Evolutionary conservation across 805 yeast genomes (phyloP), one percentile per base, ranked within the genome.

Genomic region (Kregervanrija pseudodelftensis): DNA sequence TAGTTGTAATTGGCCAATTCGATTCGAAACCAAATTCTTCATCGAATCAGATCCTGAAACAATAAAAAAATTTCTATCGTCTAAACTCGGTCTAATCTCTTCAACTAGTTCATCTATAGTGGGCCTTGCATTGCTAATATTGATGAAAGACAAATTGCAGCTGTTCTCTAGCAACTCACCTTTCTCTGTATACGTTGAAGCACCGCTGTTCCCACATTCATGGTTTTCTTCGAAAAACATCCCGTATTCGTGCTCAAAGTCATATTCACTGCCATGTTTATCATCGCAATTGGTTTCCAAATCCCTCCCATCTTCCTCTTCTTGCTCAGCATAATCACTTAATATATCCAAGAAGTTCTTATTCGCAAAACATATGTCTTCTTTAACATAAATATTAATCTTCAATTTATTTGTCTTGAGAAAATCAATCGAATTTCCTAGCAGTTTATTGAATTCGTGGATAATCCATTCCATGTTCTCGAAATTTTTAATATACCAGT

Each of bases 41-140:
- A 72, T 56, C 0, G 66, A 52, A 2, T 60, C 61, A 22, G 76
- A 69, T 4, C 80, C 82, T 1, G 77, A 74, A 33, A 68, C 64
- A 9, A 74, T 63, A 39, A 75, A 47, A 41, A 69, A 63, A 43
- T 71, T 74, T 44, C 67, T 66, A 14, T 57, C 45, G 1, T 47
- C 45, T n/a, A 66, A 32, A 30, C 48, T 41, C 8, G 66, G 66
- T 35, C 58, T 59, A 34, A 41, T 41, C 32, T 55, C 41, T 32
- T 47, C 48, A 28, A 68, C 42, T 9, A 55, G 12, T 10, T 44
- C 37, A 3, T 14, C 22, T 2, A 52, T 17, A 14, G 46, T 37
- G 2, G 61, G 60, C 36, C 48, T 56, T 35, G 35, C 43, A 13
- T 48, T 37, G 8, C 32, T 17, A 3, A 52, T 7, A 30, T 39